Conservation (phyloP, 345 rosid genomes). For the Eucalyptus cloeziana region DNA sequence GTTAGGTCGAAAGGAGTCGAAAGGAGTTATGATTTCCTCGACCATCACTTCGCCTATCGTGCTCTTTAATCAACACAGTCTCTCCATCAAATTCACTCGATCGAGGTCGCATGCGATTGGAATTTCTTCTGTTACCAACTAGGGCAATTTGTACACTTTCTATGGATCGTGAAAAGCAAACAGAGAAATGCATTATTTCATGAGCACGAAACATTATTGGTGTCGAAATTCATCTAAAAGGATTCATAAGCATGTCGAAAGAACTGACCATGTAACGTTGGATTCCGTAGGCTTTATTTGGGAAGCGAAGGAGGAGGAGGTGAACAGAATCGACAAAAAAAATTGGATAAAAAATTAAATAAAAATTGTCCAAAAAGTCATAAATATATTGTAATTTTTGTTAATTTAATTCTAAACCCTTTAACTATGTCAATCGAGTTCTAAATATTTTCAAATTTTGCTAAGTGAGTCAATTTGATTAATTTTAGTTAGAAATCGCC, state of each 20-base stretch:
- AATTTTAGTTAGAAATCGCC: too few species aligned
- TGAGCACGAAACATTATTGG: neutral
- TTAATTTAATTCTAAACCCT: too few species aligned
- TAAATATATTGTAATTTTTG: accelerated
- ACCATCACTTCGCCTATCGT: neutral
- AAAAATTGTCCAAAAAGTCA: too few species aligned
- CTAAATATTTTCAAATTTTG: too few species aligned
- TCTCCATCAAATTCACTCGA: neutral
- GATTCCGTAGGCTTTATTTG: neutral
- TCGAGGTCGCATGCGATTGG: neutral
- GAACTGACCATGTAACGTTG: neutral
- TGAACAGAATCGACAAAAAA: neutral
- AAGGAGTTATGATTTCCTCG: neutral
- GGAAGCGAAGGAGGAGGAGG: neutral
- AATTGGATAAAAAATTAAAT: neutral
- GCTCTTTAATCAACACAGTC: neutral
- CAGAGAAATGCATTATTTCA: neutral
- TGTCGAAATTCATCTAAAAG: neutral
- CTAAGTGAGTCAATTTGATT: neutral
- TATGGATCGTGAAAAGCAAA: neutral
- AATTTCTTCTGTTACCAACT: neutral
- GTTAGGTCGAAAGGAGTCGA: neutral
- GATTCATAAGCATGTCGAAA: neutral
- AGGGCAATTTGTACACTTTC: neutral
- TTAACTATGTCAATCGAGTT: accelerated